Percentiles rank a stretch among this genome's conserved stretches.
These are phyloP conservation scores for Leccinum variicolor DNA, from an alignment of 768 basidiomycete genomes.

Conservation along the genomic window DNA sequence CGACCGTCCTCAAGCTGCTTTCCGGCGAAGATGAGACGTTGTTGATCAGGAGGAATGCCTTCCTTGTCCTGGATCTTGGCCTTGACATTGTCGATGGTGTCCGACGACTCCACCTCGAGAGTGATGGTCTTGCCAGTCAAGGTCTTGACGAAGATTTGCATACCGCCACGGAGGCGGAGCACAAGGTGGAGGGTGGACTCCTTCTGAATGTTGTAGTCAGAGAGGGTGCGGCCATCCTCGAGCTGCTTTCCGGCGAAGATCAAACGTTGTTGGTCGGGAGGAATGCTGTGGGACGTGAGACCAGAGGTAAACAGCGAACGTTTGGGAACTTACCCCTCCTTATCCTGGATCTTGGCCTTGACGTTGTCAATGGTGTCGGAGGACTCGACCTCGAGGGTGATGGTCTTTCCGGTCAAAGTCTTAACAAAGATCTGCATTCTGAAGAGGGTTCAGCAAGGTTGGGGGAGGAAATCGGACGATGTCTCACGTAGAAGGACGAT, in stretches of 20 bases:
- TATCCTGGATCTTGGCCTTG: constrained; percentile 60
- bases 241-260: constrained; percentile 97
- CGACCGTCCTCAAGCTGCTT: constrained; percentile 92
- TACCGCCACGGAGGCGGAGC: constrained; percentile 88
- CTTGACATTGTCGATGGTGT: constrained; percentile 87
- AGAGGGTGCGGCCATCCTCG: constrained; percentile 88
- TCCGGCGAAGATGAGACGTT: constrained; percentile 88
- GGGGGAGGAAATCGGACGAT: too few relatives aligned
- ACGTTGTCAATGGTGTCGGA: constrained; percentile 28
- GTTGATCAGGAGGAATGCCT: constrained; percentile 84
- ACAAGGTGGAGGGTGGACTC: constrained; percentile 89
- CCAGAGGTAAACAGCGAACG: accelerated
- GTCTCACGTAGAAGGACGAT: constrained; percentile 2
- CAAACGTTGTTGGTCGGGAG: constrained; percentile 90
- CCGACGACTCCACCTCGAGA: constrained; percentile 84
- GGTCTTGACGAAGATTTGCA: constrained; percentile 84
- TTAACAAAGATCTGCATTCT: constrained; percentile 74
- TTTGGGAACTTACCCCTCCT: constrained; percentile 44
- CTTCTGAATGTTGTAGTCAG: constrained; percentile 94
- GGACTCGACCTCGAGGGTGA: constrained; percentile 35
- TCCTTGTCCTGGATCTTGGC: constrained; percentile 95
- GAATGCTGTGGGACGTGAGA: constrained; percentile 43
- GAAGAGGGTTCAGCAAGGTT: neutral
- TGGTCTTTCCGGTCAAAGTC: constrained; percentile 87
- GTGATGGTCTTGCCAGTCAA: constrained; percentile 90